Base-by-base conservation (phyloP, 139 green algal genomes). In the Parachlorella kessleri region DNA sequence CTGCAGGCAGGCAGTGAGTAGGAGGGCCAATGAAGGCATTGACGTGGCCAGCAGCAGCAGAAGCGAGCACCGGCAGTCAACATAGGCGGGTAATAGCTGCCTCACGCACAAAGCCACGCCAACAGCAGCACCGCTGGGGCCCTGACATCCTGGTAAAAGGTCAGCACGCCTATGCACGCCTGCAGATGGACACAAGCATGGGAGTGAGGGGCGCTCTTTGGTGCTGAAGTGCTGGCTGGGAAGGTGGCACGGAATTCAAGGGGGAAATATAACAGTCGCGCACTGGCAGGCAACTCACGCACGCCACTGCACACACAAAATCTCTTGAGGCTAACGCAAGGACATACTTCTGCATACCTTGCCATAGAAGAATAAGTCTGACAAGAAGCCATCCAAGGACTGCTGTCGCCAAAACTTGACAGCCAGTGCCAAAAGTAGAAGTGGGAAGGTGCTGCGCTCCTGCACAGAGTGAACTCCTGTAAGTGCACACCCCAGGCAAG, bases 331-430 rank as follows among this genome's bases (percentile, higher is more conserved):
- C n/a, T n/a, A n/a, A n/a, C n/a, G n/a, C n/a, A n/a, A n/a, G n/a
- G n/a, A n/a, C n/a, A n/a, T n/a, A n/a, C n/a, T n/a, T n/a, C n/a
- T n/a, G n/a, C n/a, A n/a, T n/a, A 72, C 73, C 67, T 86, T 87
- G 36, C 24, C 33, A n/a, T 79, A 88, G 1, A 71, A 70, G 33
- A 84, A 71, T 6, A 55, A 63, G 21, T 84, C 78, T 2, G 72
- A 71, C 18, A 87, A 37, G 30, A 81, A 81, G 24, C 36, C 33
- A 68, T 87, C 82, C 36, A 82, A 37, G 55, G 23, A 67, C 67
- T 78, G 71, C 5, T 63, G 14, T 38, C 36, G 65, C 35, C 70
- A 86, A 32, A 71, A 73, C 63, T 86, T 86, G 10, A 84, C 39
- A 4, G 48, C 24, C 26, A 80, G 30, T 6, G 71, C 68, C 26